A percentile compares a stretch with the other conserved stretches of the same genome.
These are phyloP conservation scores for Saccharomycopsis malanga DNA, from an alignment of 805 yeast genomes.

Conservation along the genomic window DNA sequence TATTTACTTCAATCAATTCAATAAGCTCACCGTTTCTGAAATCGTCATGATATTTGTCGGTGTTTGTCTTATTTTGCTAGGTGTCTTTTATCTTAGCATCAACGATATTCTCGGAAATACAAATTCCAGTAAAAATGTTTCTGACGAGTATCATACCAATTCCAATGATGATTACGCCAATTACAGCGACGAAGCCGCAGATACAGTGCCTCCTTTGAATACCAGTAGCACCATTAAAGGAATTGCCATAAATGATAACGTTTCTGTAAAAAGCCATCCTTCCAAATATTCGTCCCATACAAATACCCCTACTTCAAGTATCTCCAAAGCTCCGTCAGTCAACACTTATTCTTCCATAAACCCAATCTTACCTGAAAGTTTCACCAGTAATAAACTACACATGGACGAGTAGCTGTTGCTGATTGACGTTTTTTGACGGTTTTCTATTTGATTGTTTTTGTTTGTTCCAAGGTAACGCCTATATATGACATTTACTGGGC, in stretches of 20 bases:
- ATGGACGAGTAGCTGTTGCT: too few species aligned
- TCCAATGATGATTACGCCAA: too few species aligned
- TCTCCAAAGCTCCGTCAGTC: slow-evolving; percentile 10
- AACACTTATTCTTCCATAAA: slow-evolving; percentile 11
- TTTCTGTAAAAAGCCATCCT: neutral
- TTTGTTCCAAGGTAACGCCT: too few species aligned
- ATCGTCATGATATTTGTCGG: slow-evolving; percentile 43
- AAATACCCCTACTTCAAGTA: slow-evolving; percentile 7
- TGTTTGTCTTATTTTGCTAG: slow-evolving; percentile 37
- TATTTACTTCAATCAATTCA: slow-evolving; percentile 48
- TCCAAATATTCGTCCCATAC: neutral
- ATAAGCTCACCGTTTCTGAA: slow-evolving; percentile 30
- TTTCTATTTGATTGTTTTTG: too few species aligned
- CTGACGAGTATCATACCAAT: neutral
- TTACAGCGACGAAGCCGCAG: slow-evolving; percentile 1
- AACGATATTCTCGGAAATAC: slow-evolving; percentile 28
- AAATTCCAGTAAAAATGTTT: neutral
- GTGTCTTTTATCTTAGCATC: slow-evolving; percentile 64
- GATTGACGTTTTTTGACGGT: too few species aligned
- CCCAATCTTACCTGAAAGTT: slow-evolving; percentile 13
- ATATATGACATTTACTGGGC: too few species aligned
- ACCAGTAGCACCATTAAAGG: neutral
- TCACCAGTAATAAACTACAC: neutral
- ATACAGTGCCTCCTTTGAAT: neutral
- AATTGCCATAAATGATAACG: neutral